Evolutionary conservation across 805 yeast genomes (phyloP).

Genomic region (Brettanomyces nanus): DNA sequence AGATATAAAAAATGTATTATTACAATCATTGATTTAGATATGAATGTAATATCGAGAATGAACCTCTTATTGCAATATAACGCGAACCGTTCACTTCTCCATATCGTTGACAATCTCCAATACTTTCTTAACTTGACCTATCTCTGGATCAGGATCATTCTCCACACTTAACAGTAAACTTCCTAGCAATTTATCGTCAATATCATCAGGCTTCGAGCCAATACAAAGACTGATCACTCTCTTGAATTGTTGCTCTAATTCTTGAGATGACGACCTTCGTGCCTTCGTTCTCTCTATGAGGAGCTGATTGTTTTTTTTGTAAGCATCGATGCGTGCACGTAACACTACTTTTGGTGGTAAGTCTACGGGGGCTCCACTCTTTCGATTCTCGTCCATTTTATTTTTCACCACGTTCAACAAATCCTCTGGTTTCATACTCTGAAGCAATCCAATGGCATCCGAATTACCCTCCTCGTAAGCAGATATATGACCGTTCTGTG

Average conservation of each 20-base stretch:
- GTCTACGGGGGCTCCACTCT: conserved; percentile 11
- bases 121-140: conserved; percentile 27
- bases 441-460: conserved; percentile 5
- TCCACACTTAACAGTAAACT: conserved; percentile 88
- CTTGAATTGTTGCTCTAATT: conserved; percentile 69
- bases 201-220: conserved; percentile 73
- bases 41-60: too few relatives aligned
- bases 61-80: too few relatives aligned
- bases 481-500: neutral
- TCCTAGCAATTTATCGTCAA: conserved; percentile 53
- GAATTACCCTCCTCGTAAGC: neutral
- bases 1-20: too few relatives aligned
- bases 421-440: conserved; percentile 10
- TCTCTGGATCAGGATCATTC: conserved; percentile 56
- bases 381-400: conserved; percentile 5
- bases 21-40: neutral
- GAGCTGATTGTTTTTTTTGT: conserved; percentile 56
- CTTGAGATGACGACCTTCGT: conserved; percentile 45
- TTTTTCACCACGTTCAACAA: conserved; percentile 5
- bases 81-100: conserved; percentile 15
- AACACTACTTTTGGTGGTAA: conserved; percentile 46
- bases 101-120: conserved; percentile 25
- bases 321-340: conserved; percentile 75
- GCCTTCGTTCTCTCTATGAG: conserved; percentile 44
- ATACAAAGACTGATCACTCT: conserved; percentile 86